Base-by-base conservation (phyloP, 2,329 filamentous ascomycete species). In the Lizonia empirigonia region DNA sequence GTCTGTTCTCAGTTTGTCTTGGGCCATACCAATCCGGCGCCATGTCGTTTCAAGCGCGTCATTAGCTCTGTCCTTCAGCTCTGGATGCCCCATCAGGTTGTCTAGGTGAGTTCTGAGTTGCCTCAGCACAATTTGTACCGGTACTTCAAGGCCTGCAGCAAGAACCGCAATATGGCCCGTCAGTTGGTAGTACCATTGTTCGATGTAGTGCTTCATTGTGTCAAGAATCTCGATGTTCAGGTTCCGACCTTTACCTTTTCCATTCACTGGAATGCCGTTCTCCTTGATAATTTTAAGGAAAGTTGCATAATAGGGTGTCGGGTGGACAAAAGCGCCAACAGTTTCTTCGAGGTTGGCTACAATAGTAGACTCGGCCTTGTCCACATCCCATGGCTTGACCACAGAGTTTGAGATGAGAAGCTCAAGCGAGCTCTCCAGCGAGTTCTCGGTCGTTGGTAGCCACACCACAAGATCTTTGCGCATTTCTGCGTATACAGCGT, bases 261-360 rank as follows among this genome's bases (percentile, higher is more conserved):
- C 54, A 19, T 49, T 53, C 9, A 44, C 23, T 0, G 54, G 56
- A 4, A 59, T 59, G 2, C 56, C 54, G 15, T 55, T 56, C 26
- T 55, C 52, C 15, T 33, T 23, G 5, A 58, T 35, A 44, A 58
- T 59, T 22, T 56, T 62, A 3, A 24, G 13, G 7, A 60, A 56
- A 0, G 45, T 49, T 5, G 9, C 4, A 9, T 47, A 44, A 16
- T 48, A 32, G 15, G 55, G 33, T 9, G 6, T 34, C n/a, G 56
- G 40, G 19, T 36, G 20, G 2, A 15, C 33, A 20, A 52, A 15
- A 10, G 18, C 10, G 18, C 29, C 9, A 8, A 55, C 50, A 18
- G 22, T 18, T 7, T 2, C 24, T 5, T 19, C 36, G 9, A 42
- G 19, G 2, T 10, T 3, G 1, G 22, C 15, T 1, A 19, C 12